Evolutionary conservation across 441 rosid genomes (phyloP).

Genomic region (Lepidium campestre): DNA sequence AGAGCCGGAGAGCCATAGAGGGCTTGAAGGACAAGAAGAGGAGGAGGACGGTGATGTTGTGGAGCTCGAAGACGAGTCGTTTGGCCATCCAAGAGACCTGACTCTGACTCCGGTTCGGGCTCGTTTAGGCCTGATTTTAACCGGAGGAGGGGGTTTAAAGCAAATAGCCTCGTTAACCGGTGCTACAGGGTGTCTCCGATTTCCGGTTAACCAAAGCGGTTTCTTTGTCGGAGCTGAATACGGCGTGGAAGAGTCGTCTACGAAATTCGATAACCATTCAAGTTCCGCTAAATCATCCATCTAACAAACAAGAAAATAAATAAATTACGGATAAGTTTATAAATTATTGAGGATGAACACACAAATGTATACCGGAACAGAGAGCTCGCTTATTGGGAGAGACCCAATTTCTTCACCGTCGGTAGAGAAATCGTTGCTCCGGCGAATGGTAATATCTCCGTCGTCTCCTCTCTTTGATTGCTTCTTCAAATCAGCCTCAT

Average conservation of each 20-base stretch:
- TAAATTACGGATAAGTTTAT: not conserved
- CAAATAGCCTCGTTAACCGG: constrained; percentile 36
- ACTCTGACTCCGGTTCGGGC: constrained; percentile 1
- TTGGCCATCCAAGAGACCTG: constrained; percentile 5
- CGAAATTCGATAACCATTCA: constrained; percentile 90
- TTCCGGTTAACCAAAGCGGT: constrained; percentile 37
- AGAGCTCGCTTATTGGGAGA: constrained; percentile 6
- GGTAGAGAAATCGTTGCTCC: not conserved
- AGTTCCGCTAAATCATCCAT: constrained; percentile 65
- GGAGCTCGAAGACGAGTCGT: constrained; percentile 15
- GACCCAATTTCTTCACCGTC: not conserved
- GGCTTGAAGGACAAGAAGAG: not conserved
- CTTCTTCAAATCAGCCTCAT: not conserved
- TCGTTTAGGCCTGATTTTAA: constrained; percentile 5
- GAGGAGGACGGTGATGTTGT: constrained; percentile 1
- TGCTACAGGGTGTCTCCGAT: constrained; percentile 1
- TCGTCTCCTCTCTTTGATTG: not conserved
- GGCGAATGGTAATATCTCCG: constrained; percentile 12
- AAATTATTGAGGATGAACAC: not conserved
- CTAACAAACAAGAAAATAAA: constrained; percentile 24
- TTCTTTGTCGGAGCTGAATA: constrained; percentile 32
- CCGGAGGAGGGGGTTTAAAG: constrained; percentile 15
- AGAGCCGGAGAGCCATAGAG: constrained; percentile 11
- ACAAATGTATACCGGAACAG: constrained; percentile 15
- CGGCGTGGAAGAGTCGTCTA: constrained; percentile 51